Evolutionary conservation across 169 alveolate genomes (phyloP), one percentile per base, ranked within the genome.

Genomic region (Plasmodium knowlesi): DNA sequence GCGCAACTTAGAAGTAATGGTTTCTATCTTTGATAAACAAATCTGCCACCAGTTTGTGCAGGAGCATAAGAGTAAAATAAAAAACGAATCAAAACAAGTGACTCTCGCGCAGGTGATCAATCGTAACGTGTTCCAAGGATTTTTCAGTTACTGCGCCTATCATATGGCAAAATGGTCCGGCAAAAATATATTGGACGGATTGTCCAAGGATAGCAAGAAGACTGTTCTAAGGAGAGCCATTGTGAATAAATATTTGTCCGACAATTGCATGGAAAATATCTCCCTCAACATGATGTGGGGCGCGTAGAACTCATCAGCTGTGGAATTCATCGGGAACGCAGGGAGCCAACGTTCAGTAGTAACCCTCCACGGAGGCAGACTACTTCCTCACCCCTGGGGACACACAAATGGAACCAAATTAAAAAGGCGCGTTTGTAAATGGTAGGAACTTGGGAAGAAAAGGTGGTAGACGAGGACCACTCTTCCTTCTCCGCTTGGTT

Each of bases 1-100:
- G 53, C 80, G 97, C 22, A 96, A 96, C 82, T 78, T 96, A 84
- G 97, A 96, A 57, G 95, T 96, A 5, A 83, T 96, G 79, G 82
- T 96, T 16, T 95, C 97, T 1, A 85, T 96, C 10, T 95, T 96
- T 19, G 96, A 95, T 14, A 71, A 84, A 50, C 46, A 67, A 14
- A 73, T 84, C 0, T 84, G 80, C 12, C 79, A 72, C 37, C 1
- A 84, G 57, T 84, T 84, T 84, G 78, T 84, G 14, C 19, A 84
- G 8, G 93, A 84, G 32, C 93, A 84, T 84, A 39, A 84, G 39
- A 74, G 30, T 3, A 84, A 72, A 73, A 43, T 73, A 14, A 50
- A 1, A 43, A 14, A 22, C 28, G 41, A 73, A 30, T 43, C 85
- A 16, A 73, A 25, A 16, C 71, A 84, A 32, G 79, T 84, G 19